These are phyloP conservation scores for Colletotrichum limetticola DNA, from an alignment of 2,329 filamentous ascomycete species.

Conservation along the genomic window DNA sequence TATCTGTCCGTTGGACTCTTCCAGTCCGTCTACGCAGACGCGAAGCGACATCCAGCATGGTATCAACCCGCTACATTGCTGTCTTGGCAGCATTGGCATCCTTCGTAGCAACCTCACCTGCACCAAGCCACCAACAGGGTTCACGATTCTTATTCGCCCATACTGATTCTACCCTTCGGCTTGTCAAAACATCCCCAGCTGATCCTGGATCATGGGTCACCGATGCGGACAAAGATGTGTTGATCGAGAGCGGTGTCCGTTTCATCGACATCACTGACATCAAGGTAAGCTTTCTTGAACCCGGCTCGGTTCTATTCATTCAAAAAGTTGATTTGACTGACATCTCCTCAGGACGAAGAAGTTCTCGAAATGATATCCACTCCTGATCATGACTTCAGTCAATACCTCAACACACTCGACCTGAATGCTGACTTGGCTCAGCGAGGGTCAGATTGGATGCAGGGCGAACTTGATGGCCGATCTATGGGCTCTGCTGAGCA, in stretches of 20 bases:
- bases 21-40: not conserved
- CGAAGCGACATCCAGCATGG: not conserved
- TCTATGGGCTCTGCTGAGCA: not conserved
- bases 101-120: not conserved
- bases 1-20: not conserved
- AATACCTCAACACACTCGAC: not conserved
- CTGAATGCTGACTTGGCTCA: not conserved
- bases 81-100: not conserved
- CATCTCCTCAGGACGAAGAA: not conserved
- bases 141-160: not conserved
- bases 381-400: not conserved
- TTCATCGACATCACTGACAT: not conserved
- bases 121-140: not conserved
- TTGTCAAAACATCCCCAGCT: not conserved
- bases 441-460: not conserved
- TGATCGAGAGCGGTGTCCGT: not conserved
- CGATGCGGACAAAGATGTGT: not conserved
- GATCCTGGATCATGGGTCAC: not conserved
- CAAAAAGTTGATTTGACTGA: not conserved
- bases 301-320: not conserved
- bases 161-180: not conserved
- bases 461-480: not conserved
- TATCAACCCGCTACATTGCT: not conserved
- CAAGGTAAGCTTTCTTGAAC: not conserved
- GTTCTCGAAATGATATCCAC: not conserved